Base-by-base conservation (phyloP, 2,329 filamentous ascomycete genomes). In the Colletotrichum somersetense region DNA sequence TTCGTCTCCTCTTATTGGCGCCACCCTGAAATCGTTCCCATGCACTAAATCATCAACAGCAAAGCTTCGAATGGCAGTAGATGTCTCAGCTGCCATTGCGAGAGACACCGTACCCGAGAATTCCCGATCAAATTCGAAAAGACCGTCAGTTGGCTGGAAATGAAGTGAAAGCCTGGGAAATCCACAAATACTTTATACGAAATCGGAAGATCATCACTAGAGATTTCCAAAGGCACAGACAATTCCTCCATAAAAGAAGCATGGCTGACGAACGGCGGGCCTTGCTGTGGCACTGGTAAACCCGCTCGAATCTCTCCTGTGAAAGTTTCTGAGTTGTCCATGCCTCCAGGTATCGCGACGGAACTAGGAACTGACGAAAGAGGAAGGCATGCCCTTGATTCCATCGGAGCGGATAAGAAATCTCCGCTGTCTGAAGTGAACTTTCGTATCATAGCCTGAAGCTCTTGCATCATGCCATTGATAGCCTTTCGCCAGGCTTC, bases 361-460 rank as follows among this genome's bases (percentile, higher is more conserved):
- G 56, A 46, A 44, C 40, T 59, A 20, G 23, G 14, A 18, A 44
- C 56, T 18, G 23, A 59, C 3, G 40, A 59, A 10, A 59, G 56
- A 4, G 56, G 56, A 30, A 59, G 56, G 8, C 40, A 59, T 44
- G 23, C 56, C 23, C 56, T 59, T n/a, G 40, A 59, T 20, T 59
- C 56, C 6, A 20, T 12, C 5, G 40, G 56, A 33, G 56, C 40
- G 5, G n/a, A 18, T 14, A 59, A 30, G 16, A 12, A 11, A 30
- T 2, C 14, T 18, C 23, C 23, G 3, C 10, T 30, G 23, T 59
- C 14, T 10, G 10, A 5, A 2, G 40, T 30, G 12, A 59, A 59
- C 38, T 18, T 26, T 30, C 5, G 14, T 18, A 59, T 44, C 40
- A 59, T 42, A 20, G 14, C 3, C 56, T 44, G 23, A 20, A 59